A percentile compares a stretch with the other conserved stretches of the same genome.
These are phyloP conservation scores for Diplodia mutila DNA, from an alignment of 2,329 filamentous ascomycete species.

Conservation along the genomic window DNA sequence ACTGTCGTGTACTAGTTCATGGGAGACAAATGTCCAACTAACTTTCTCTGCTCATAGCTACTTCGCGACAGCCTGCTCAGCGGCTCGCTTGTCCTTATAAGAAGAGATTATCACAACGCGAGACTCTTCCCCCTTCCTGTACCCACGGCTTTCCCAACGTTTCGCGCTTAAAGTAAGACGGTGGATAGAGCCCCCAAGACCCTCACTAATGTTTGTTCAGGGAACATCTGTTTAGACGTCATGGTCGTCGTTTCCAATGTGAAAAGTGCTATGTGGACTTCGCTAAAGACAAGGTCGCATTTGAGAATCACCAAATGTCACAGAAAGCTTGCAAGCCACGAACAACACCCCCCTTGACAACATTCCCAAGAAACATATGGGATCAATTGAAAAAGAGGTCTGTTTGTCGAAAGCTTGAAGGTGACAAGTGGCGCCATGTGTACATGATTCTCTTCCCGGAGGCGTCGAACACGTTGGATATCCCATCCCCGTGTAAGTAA, in stretches of 20 bases:
- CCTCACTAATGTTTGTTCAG: no score
- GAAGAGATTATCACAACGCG: neutral
- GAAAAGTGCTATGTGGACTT: neutral
- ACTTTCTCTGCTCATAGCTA: neutral
- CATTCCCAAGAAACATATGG: neutral
- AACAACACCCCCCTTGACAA: neutral
- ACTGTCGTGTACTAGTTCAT: neutral
- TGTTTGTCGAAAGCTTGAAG: neutral
- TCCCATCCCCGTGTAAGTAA: neutral
- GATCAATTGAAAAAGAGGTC: neutral
- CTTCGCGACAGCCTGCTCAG: neutral
- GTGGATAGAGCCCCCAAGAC: no score
- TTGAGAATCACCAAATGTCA: neutral
- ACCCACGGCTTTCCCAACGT: neutral
- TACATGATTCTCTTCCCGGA: neutral
- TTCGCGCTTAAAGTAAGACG: neutral
- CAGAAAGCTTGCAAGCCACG: neutral
- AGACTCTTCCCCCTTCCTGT: neutral
- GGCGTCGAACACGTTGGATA: no score
- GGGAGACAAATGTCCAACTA: neutral
- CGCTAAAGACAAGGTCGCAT: neutral
- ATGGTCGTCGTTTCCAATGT: neutral
- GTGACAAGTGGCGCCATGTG: neutral
- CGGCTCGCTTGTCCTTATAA: neutral
- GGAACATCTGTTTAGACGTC: neutral